Conservation (phyloP, 225 moss, liverwort and hornwort species). For the Pleurozium schreberi region DNA sequence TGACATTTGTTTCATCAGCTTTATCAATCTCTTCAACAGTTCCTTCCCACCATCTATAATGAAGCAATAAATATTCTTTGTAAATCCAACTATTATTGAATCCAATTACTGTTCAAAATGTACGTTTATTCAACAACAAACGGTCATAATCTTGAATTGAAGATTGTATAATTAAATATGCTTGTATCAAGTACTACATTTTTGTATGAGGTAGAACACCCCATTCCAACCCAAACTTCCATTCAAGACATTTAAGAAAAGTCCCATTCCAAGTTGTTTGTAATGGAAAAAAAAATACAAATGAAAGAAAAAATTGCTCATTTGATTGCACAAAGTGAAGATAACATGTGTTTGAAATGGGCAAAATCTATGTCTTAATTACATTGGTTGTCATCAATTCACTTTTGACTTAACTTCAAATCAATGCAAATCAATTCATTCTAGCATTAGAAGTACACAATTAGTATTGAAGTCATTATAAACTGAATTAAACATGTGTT, state of each 20-base stretch:
- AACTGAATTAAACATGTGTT: not conserved
- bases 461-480: not conserved
- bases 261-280: not conserved
- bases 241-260: not conserved
- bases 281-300: not conserved
- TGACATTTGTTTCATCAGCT: not conserved
- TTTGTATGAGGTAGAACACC: not conserved
- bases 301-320: not conserved
- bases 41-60: not conserved
- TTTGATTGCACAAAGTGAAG: not conserved
- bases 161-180: not conserved
- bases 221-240: not conserved
- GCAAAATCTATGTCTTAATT: not conserved
- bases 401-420: not conserved
- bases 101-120: not conserved
- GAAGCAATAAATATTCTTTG: not conserved
- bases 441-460: not conserved
- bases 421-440: not conserved
- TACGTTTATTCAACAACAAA: not conserved
- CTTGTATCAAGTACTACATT: not conserved
- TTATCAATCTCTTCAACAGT: not conserved
- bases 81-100: not conserved
- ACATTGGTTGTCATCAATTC: not conserved
- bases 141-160: not conserved
- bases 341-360: not conserved